Percentiles rank a stretch among this genome's conserved stretches.
These are phyloP conservation scores for Suhomyces xylopsoci DNA, from an alignment of 805 yeast genomes.

Conservation along the genomic window DNA sequence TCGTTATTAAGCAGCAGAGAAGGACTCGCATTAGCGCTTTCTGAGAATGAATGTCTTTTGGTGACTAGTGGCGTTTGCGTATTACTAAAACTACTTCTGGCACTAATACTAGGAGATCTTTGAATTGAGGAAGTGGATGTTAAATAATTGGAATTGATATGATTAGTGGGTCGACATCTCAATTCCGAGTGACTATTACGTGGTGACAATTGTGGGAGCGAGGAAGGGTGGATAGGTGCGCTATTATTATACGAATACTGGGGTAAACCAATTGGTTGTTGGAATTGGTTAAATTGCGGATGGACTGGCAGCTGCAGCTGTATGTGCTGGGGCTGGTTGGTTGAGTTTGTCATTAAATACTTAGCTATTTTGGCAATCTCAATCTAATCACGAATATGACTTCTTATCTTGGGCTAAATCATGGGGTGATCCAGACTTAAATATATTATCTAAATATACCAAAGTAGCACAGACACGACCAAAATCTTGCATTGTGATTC, in stretches of 20 bases:
- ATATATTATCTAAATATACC: not conserved
- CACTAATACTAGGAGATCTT: constrained; percentile 10
- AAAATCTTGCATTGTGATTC: not conserved
- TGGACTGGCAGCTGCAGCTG: constrained; percentile 4
- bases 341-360: not conserved
- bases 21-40: not conserved
- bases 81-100: constrained; percentile 4
- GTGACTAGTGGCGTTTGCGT: not conserved
- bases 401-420: not conserved
- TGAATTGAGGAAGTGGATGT: constrained; percentile 7
- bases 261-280: not conserved
- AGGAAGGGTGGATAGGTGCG: not conserved
- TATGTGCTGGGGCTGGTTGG: not conserved
- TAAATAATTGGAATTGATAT: constrained; percentile 6
- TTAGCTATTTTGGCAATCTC: not conserved
- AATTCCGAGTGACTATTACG: constrained; percentile 2
- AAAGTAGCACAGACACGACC: not conserved
- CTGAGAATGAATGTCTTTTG: constrained; percentile 9
- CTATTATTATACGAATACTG: not conserved
- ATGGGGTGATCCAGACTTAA: not conserved
- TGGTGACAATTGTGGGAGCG: constrained; percentile 1
- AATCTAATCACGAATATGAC: not conserved
- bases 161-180: not conserved
- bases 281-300: constrained; percentile 2
- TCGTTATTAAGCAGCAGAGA: constrained; percentile 29